Evolutionary conservation across 1,284 basidiomycete genomes (phyloP).

Genomic region (Microbotryum saponariae): DNA sequence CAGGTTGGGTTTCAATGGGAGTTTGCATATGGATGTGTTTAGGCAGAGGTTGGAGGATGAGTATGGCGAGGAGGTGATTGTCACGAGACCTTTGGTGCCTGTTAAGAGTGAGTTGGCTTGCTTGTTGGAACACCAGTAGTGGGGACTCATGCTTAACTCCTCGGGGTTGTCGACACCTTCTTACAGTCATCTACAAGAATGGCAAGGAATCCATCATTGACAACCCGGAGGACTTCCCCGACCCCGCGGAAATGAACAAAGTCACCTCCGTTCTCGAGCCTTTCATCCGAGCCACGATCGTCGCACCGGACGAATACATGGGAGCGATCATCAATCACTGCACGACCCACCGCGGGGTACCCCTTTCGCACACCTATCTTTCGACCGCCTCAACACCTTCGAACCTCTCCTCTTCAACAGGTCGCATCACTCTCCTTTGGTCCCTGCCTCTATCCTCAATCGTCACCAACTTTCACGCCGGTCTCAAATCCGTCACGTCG

Average conservation of each 20-base stretch:
- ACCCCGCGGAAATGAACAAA: slow-evolving; percentile 55
- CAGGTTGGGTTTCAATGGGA: slow-evolving; percentile 89
- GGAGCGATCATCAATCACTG: slow-evolving; percentile 77
- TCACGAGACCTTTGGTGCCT: slow-evolving; percentile 84
- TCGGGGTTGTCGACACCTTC: too few species aligned
- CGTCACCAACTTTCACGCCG: slow-evolving; percentile 86
- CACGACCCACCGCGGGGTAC: slow-evolving; percentile 43
- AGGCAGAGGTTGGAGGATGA: slow-evolving; percentile 95
- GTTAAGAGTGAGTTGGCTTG: slow-evolving; percentile 60
- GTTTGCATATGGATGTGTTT: slow-evolving; percentile 95
- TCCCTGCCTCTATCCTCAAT: slow-evolving; percentile 65
- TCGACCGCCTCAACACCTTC: slow-evolving; percentile 62
- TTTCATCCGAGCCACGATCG: slow-evolving; percentile 43
- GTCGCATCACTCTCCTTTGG: slow-evolving; percentile 62
- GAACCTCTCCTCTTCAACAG: slow-evolving; percentile 64
- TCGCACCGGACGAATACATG: slow-evolving; percentile 34
- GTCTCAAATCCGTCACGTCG: slow-evolving; percentile 55
- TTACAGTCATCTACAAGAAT: slow-evolving; percentile 63
- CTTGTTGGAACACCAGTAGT: too few species aligned
- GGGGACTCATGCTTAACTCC: neutral
- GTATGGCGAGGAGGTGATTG: slow-evolving; percentile 52
- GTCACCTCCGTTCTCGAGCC: slow-evolving; percentile 78
- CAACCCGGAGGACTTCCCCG: slow-evolving; percentile 89
- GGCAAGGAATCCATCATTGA: slow-evolving; percentile 61
- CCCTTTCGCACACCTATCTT: slow-evolving; percentile 34